phyloP scores from a whole-genome alignment of 2,329 filamentous ascomycete genomes.

The Epichloe gansuensis region DNA sequence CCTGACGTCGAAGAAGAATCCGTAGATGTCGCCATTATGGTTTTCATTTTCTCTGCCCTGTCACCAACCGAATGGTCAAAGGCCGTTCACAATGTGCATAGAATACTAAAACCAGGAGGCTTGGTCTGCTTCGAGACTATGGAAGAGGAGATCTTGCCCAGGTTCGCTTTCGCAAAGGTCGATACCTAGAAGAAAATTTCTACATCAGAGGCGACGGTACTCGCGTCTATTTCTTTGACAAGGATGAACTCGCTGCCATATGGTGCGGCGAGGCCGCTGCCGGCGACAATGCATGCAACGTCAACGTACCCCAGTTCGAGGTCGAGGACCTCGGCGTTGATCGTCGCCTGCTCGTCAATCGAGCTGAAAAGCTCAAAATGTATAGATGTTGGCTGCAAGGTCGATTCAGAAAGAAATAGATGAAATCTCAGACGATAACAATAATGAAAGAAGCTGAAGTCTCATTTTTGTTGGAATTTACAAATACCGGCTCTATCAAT shows the following conservation, averaged over 20 bases:
- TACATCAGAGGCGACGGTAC: constrained; percentile 94
- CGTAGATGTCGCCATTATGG: constrained; percentile 85
- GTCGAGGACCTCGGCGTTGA: constrained; percentile 73
- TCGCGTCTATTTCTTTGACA: constrained; percentile 93
- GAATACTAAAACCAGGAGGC: constrained; percentile 82
- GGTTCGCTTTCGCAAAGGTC: constrained; percentile 90
- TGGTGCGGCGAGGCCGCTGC: constrained; percentile 46
- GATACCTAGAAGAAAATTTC: constrained; percentile 93
- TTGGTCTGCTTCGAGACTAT: constrained; percentile 93
- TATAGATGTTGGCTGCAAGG: constrained; percentile 95
- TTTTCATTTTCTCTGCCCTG: constrained; percentile 94
- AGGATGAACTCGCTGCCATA: constrained; percentile 66
- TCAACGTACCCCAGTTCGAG: constrained; percentile 41
- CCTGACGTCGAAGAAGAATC: constrained; percentile 64
- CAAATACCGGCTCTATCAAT: constrained; percentile 16
- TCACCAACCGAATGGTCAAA: constrained; percentile 73
- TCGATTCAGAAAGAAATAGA: constrained; percentile 58
- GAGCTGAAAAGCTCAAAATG: constrained; percentile 88
- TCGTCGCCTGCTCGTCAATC: constrained; percentile 81
- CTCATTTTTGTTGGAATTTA: background rate
- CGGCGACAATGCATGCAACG: constrained; percentile 15
- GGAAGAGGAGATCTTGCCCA: constrained; percentile 91
- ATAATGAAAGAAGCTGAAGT: background rate
- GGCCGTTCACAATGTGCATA: constrained; percentile 70
- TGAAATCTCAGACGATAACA: background rate